Evolutionary conservation across 2,329 filamentous ascomycete genomes (phyloP), one percentile per base, ranked within the genome.

Genomic region (Clarireedia paspali): DNA sequence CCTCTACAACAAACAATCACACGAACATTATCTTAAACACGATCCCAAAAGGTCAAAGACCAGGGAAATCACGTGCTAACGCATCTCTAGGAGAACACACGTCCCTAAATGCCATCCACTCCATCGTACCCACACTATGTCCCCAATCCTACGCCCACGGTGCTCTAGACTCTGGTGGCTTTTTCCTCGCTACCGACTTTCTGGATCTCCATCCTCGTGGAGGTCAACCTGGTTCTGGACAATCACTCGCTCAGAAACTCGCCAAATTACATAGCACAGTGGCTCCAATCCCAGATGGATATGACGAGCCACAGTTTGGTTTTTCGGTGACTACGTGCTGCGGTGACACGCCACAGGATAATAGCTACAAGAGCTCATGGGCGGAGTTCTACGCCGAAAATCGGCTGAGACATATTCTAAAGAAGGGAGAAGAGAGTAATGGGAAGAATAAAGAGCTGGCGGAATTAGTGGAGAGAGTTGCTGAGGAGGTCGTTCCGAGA

Each of bases 281-380:
- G 0, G 88, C 88, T 0, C 87, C 89, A 0, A 70, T 76, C 0
- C 84, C 85, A 1, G 70, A 79, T 10, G 82, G 81, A 20, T 76
- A 80, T 60, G 71, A 77, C 1, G 75, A 67, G 39, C 82, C 83
- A 2, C 75, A 84, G 71, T 96, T 92, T 63, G 92, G 92, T 2
- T 96, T 96, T 67, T 87, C 88, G 0, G 85, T 87, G 0, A 74
- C 87, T 0, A 96, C 91, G 0, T 96, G 88, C 71, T 96, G 92
- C 70, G 91, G 91, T 2, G 82, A 89, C 47, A 94, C 89, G 6
- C 80, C 79, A 42, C 92, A 96, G 72, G 82, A 90, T 48, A 97
- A 96, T 67, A 73, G 73, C 0, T 95, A 81, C 73, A 80, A 76
- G 48, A 72, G 75, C 5, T 87, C 82, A 10, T 97, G 92, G 92